Conservation (phyloP, 169 alveolate species). For the Eimeria praecox region DNA sequence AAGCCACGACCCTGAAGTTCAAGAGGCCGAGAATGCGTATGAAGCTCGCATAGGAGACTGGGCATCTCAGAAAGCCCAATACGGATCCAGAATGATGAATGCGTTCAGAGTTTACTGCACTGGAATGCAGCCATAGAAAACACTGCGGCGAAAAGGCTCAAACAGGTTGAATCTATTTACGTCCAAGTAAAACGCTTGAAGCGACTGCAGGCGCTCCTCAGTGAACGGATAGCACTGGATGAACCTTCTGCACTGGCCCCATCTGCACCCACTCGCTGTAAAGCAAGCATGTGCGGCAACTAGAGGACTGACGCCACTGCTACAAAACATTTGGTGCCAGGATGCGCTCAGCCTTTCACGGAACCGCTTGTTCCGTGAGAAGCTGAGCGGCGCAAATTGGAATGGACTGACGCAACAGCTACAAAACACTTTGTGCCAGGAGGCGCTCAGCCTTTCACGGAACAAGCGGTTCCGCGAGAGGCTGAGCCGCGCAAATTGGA, state of each 20-base stretch:
- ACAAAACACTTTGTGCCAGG: too few relatives aligned
- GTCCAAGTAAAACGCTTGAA: not conserved
- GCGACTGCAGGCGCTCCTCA: not conserved
- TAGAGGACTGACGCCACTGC: not conserved
- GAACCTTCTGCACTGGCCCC: not conserved
- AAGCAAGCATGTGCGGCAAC: not conserved
- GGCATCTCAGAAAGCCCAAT: not conserved
- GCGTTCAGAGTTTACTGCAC: not conserved
- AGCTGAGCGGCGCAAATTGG: too few relatives aligned
- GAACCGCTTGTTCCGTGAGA: too few relatives aligned
- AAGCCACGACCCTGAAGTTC: not conserved
- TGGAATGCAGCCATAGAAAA: too few relatives aligned
- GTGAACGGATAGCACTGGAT: not conserved
- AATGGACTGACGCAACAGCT: too few relatives aligned
- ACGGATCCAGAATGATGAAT: not conserved
- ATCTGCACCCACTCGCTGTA: not conserved
- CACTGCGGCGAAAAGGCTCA: too few relatives aligned
- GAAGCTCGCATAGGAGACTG: not conserved
- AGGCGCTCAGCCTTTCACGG: too few relatives aligned
- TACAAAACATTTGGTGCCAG: not conserved
- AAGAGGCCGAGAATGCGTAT: not conserved
- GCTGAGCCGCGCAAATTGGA: too few relatives aligned
- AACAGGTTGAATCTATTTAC: not conserved
- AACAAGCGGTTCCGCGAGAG: too few relatives aligned
- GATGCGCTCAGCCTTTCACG: too few relatives aligned